Percentiles rank a stretch among this genome's conserved stretches.
Evolutionary conservation across 345 rosid species (phyloP).

Genomic region (Stellera chamaejasme): DNA sequence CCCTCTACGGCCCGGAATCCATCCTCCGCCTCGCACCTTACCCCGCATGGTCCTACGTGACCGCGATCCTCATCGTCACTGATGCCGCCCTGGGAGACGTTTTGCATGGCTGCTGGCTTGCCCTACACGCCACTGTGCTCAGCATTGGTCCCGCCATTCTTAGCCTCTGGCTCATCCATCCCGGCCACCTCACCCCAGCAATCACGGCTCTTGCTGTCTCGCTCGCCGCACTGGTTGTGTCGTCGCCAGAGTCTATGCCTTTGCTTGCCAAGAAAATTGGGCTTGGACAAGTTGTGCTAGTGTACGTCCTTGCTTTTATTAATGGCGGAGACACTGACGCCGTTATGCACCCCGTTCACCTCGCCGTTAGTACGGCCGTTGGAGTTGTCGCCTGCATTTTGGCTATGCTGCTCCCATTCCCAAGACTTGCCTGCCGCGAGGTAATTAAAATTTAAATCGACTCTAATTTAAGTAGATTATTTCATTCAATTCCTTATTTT

Average conservation of each 20-base stretch:
- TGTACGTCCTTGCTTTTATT: slow-evolving; percentile 51
- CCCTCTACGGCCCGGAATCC: slow-evolving; percentile 59
- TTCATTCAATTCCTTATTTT: no score
- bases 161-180: slow-evolving; percentile 57
- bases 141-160: slow-evolving; percentile 62
- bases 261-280: slow-evolving; percentile 66
- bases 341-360: slow-evolving; percentile 63
- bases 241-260: slow-evolving; percentile 48
- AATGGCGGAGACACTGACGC: slow-evolving; percentile 45
- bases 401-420: slow-evolving; percentile 66
- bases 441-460: slow-evolving; percentile 17
- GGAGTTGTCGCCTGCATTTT: slow-evolving; percentile 69
- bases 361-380: slow-evolving; percentile 68
- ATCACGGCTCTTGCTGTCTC: slow-evolving; percentile 57
- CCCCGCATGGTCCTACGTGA: slow-evolving; percentile 81
- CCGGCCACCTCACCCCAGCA: slow-evolving; percentile 39
- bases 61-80: slow-evolving; percentile 46
- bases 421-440: slow-evolving; percentile 68
- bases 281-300: slow-evolving; percentile 68
- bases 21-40: slow-evolving; percentile 39
- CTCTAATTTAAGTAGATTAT: no score
- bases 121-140: slow-evolving; percentile 61
- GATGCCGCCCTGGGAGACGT: slow-evolving; percentile 81
- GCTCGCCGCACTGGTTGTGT: slow-evolving; percentile 52
- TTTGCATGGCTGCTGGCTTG: slow-evolving; percentile 63